Percentiles rank a stretch among this genome's conserved stretches.
Evolutionary conservation across 768 basidiomycete species (phyloP).

Genomic region (Phaeotremella fagi): DNA sequence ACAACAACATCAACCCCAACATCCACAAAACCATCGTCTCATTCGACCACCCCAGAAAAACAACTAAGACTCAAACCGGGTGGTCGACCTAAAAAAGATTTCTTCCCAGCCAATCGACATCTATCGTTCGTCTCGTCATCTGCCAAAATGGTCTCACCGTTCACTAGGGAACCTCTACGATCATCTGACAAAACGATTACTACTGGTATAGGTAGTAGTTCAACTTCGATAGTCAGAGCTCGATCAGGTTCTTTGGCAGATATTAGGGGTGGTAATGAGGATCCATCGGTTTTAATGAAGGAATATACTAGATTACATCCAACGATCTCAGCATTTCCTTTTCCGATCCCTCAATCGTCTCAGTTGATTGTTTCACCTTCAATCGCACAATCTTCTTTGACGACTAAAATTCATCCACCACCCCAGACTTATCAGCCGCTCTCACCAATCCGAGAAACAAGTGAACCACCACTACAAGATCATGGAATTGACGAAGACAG

Average conservation of each 20-base stretch:
- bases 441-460: no score
- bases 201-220: background rate
- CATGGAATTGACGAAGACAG: no score
- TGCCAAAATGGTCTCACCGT: background rate
- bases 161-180: background rate
- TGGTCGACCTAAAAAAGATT: background rate
- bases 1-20: no score
- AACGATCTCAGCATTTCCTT: background rate
- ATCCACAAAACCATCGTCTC: no score
- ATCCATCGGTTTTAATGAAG: background rate
- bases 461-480: no score
- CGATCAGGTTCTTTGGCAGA: background rate
- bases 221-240: background rate
- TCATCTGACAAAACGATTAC: background rate
- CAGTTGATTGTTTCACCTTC: no score
- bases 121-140: background rate
- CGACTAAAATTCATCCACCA: no score
- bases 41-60: background rate
- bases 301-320: background rate
- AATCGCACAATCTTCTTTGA: no score
- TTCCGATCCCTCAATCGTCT: background rate
- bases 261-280: background rate
- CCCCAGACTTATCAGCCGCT: no score
- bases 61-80: background rate
- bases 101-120: background rate